Evolutionary conservation across 352 stramenopile species (phyloP), one percentile per base, ranked within the genome.

Genomic region (Globisporangium megalacanthum): DNA sequence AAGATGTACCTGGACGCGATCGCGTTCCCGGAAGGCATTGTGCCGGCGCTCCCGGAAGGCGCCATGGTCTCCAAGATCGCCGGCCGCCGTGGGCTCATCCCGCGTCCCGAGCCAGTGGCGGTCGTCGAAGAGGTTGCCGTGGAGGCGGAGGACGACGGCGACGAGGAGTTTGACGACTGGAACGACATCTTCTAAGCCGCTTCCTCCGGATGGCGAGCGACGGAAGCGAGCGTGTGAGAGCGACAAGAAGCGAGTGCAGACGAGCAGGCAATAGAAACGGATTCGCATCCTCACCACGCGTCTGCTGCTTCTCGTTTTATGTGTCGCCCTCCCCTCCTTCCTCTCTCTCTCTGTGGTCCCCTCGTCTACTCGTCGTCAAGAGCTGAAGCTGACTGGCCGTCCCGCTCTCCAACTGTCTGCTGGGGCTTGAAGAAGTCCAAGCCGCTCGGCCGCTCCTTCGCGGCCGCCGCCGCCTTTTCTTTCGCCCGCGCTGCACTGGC

Each of bases 131-230:
- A 92, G 58, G 75, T 87, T 15, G 80, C 89, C 33, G 77, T 87
- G 31, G 71, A 91, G 53, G 65, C 56, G 20, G 49, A 79, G 45
- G 80, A 89, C 49, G 75, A 86, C 6, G 65, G 75, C 6, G 82
- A 86, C 3, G 80, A 92, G 50, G 80, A 94, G 72, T 91, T 94
- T 54, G 81, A 95, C 60, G 77, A 89, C 52, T 94, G 83, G 83
- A 92, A 92, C 64, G 83, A 94, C 62, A 90, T 94, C 58, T 94
- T 94, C 77, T 94, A 89, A 70, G 57, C n/a, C 6, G 36, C 41
- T 47, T 50, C 46, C 6, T 45, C 5, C 39, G 39, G n/a, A 45
- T 45, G 17, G 13, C 37, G 11, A 44, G 37, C 42, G 22, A 31
- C 17, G 36, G 1, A 10, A 46, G 31, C 41, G 33, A 41, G 42